Percentiles rank a stretch among this genome's conserved stretches.
These are phyloP conservation scores for Rhizopus sp. DNA, from an alignment of 371 early-diverging fungal genomes.

Conservation along the genomic window DNA sequence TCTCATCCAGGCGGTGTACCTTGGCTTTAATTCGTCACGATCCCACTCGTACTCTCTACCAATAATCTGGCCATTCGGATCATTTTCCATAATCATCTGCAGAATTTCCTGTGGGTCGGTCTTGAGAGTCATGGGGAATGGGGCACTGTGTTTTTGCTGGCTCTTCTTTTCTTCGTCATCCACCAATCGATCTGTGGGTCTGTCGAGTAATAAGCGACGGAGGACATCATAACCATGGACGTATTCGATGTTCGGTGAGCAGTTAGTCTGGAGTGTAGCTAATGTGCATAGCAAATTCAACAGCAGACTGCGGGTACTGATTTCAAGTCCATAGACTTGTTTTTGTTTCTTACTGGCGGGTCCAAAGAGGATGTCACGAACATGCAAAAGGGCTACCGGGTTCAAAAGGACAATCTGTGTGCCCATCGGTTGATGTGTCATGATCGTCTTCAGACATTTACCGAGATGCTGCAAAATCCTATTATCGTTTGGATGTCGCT, in stretches of 20 bases:
- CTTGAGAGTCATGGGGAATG: slow-evolving; percentile 49
- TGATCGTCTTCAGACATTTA: slow-evolving; percentile 51
- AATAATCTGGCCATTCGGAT: slow-evolving; percentile 21
- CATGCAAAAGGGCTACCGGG: slow-evolving; percentile 36
- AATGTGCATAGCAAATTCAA: slow-evolving; percentile 46
- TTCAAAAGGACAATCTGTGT: slow-evolving; percentile 41
- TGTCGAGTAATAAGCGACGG: slow-evolving; percentile 39
- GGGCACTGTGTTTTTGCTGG: slow-evolving; percentile 17
- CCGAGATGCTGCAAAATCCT: slow-evolving; percentile 42
- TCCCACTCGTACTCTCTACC: slow-evolving; percentile 22
- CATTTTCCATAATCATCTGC: slow-evolving; percentile 41
- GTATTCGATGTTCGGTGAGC: slow-evolving; percentile 23
- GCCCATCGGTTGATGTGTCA: slow-evolving; percentile 48
- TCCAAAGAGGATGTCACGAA: slow-evolving; percentile 51
- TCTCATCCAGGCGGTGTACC: slow-evolving; percentile 57
- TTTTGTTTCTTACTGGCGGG: slow-evolving; percentile 43
- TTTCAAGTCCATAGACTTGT: slow-evolving; percentile 40
- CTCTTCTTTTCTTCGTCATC: slow-evolving; percentile 24
- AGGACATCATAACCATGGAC: slow-evolving; percentile 55
- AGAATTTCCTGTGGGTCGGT: slow-evolving; percentile 44
- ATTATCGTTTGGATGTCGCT: slow-evolving; percentile 39
- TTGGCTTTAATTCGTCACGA: slow-evolving; percentile 26
- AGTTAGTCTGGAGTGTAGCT: slow-evolving; percentile 40
- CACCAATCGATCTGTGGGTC: slow-evolving; percentile 25
- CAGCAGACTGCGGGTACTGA: slow-evolving; percentile 39